Conservation (phyloP, 495 filamentous ascomycete species). For the Podospora pseudocomata region DNA sequence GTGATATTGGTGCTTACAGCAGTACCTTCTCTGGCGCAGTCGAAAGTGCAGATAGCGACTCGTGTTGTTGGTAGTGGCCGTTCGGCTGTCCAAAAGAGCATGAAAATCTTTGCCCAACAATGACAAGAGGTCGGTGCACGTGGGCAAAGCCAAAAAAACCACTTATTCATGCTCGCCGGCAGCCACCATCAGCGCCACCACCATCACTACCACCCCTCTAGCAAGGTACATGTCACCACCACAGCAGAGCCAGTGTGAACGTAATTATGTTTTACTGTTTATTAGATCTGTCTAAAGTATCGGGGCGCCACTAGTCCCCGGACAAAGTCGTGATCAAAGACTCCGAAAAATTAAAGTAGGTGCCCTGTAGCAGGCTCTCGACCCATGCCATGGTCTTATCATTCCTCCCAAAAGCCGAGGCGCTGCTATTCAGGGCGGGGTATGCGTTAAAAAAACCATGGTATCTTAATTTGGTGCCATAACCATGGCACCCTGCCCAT, state of each 20-base stretch:
- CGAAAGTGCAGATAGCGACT: background rate
- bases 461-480: constrained; percentile 6
- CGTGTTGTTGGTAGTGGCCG: background rate
- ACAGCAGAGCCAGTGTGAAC: constrained; percentile 3
- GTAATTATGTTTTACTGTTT: constrained; percentile 34
- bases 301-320: constrained; percentile 25
- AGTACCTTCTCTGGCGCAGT: background rate
- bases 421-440: constrained; percentile 11
- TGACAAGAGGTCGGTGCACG: background rate
- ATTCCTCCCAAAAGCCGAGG: constrained; percentile 23
- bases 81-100: background rate
- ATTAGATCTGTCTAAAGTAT: constrained; percentile 38
- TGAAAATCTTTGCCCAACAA: background rate
- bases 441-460: constrained; percentile 8
- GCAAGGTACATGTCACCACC: background rate
- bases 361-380: constrained; percentile 22
- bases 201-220: background rate
- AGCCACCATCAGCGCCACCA: background rate
- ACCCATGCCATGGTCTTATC: constrained; percentile 21
- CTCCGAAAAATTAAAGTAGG: constrained; percentile 39
- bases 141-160: background rate
- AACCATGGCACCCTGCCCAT: constrained; percentile 6
- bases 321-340: constrained; percentile 28
- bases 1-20: background rate
- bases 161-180: background rate